Conservation (phyloP, 371 early-diverging fungal species). For the Lichtheimia hyalospora region DNA sequence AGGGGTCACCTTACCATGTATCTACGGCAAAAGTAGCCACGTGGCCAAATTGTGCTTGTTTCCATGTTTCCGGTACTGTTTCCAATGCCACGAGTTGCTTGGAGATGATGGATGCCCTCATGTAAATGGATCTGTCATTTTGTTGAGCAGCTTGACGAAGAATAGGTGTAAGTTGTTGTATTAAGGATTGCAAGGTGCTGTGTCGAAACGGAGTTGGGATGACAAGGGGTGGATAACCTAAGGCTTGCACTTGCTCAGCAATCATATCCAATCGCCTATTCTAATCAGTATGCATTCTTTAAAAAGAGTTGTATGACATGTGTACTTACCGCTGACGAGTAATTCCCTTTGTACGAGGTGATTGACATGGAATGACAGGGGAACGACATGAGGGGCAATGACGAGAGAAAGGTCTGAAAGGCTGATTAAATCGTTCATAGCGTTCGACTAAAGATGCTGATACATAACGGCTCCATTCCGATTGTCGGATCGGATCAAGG, state of each 20-base stretch:
- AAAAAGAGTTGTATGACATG: not conserved
- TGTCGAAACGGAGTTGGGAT: not conserved
- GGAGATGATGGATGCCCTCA: constrained; percentile 28
- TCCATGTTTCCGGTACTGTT: constrained; percentile 65
- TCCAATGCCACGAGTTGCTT: constrained; percentile 56
- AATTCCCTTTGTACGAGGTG: constrained; percentile 27
- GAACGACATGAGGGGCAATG: constrained; percentile 52
- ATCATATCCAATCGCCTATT: not conserved
- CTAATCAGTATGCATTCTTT: not conserved
- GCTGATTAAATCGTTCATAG: constrained; percentile 65
- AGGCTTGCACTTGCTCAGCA: not conserved
- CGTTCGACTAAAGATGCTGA: constrained; percentile 37
- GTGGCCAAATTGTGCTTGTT: constrained; percentile 70
- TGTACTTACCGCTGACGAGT: constrained; percentile 26
- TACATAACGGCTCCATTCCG: constrained; percentile 63
- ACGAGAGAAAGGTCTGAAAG: constrained; percentile 60
- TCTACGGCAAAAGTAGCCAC: constrained; percentile 58
- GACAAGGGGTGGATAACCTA: not conserved
- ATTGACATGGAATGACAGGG: constrained; percentile 41
- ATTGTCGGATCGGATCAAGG: constrained; percentile 50
- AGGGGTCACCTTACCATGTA: constrained; percentile 48
- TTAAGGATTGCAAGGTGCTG: constrained; percentile 26
- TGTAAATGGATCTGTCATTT: constrained; percentile 13
- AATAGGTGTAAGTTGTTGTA: constrained; percentile 31
- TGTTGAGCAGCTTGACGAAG: constrained; percentile 15